phyloP scores from a whole-genome alignment of 2,329 filamentous ascomycete genomes.

The Apiospora rasikravindrae region DNA sequence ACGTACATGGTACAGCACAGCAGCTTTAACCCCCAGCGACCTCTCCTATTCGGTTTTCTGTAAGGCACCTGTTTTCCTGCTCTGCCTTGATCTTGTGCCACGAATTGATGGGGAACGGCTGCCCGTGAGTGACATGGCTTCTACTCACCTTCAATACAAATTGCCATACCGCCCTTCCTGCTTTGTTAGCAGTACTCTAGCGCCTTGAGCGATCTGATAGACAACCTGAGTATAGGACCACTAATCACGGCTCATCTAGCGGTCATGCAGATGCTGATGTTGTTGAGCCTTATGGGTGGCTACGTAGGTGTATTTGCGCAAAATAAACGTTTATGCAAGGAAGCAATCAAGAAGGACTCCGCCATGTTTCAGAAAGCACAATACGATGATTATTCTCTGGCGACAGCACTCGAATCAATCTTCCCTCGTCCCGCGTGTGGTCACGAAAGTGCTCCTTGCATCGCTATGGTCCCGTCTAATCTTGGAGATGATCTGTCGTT shows the following conservation, averaged over 20 bases:
- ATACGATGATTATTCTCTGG: constrained; percentile 12
- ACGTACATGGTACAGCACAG: background rate
- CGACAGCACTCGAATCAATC: background rate
- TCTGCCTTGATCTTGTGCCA: constrained; percentile 1
- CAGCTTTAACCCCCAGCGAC: background rate
- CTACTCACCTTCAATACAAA: background rate
- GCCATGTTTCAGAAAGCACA: constrained; percentile 20
- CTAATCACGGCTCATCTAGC: background rate
- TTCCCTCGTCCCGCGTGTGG: background rate
- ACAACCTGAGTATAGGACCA: background rate
- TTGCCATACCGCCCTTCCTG: background rate
- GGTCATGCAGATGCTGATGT: background rate
- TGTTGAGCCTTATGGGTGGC: constrained; percentile 5
- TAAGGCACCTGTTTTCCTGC: constrained; percentile 23
- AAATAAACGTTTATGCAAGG: constrained; percentile 15
- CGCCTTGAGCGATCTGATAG: background rate
- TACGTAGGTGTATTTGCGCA: constrained; percentile 17
- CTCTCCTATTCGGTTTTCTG: background rate
- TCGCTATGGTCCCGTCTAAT: constrained; percentile 10
- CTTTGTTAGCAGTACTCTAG: background rate
- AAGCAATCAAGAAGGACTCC: constrained; percentile 21
- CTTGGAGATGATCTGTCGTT: background rate
- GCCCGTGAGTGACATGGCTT: background rate
- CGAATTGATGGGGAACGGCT: background rate
- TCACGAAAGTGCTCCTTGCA: constrained; percentile 16